A percentile compares a stretch with the other conserved stretches of the same genome.
Conservation (phyloP, 208 protist genomes). For the Leishmania guyanensis region DNA sequence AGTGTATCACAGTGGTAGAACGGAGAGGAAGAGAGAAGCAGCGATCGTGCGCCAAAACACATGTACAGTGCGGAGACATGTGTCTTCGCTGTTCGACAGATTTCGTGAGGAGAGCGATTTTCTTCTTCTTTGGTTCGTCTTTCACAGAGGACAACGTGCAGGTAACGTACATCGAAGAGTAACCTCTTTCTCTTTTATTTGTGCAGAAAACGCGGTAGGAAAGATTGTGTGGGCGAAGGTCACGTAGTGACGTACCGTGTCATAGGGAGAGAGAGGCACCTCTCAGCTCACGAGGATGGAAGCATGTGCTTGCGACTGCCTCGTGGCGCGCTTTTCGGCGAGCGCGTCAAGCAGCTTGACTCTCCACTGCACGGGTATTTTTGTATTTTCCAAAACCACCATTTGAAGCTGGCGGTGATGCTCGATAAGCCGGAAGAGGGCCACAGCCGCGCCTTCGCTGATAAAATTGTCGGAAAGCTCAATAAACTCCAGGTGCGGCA, state of each 20-base stretch:
- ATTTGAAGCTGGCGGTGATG: conserved; percentile 65
- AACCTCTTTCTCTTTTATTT: neutral
- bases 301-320: neutral
- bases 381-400: conserved; percentile 82
- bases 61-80: neutral
- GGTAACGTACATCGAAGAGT: conserved; percentile 2
- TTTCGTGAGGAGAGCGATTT: neutral
- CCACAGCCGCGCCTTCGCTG: conserved; percentile 78
- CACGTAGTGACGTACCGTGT: no score
- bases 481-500: conserved; percentile 68
- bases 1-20: no score
- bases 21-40: neutral
- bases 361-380: conserved; percentile 81
- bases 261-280: neutral
- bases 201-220: neutral
- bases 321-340: conserved; percentile 36
- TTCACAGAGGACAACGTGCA: neutral
- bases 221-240: neutral
- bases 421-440: conserved; percentile 56
- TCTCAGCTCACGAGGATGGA: conserved; percentile 8
- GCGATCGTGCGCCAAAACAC: neutral
- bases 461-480: conserved; percentile 92
- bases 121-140: neutral
- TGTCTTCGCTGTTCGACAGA: neutral
- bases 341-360: conserved; percentile 63